Percentiles rank a stretch among this genome's conserved stretches.
Evolutionary conservation across 2,329 filamentous ascomycete species (phyloP).

Genomic region (Meredithiella fracta): DNA sequence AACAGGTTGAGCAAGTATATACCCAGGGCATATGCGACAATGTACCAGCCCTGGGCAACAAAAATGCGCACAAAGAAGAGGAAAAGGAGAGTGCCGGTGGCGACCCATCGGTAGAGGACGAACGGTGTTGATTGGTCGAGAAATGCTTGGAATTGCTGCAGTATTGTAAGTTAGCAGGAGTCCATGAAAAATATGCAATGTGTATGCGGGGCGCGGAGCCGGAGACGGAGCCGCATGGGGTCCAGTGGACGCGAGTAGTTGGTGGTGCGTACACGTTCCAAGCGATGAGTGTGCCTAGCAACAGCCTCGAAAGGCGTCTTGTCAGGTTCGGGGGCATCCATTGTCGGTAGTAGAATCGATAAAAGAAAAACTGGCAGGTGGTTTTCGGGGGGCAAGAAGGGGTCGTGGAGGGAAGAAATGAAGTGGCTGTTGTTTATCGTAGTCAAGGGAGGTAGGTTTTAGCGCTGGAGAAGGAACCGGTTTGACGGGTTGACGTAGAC

Average conservation of each 20-base stretch:
- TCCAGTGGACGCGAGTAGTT: not conserved
- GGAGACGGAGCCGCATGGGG: not conserved
- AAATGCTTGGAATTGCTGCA: slow-evolving; percentile 83
- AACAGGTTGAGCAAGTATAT: slow-evolving; percentile 99
- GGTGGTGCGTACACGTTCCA: slow-evolving; percentile 45
- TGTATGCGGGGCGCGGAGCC: not conserved
- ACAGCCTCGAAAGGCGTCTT: slow-evolving; percentile 85
- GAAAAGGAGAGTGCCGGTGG: slow-evolving; percentile 58
- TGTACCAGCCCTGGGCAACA: slow-evolving; percentile 94
- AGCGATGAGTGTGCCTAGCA: slow-evolving; percentile 63
- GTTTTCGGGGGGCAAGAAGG: not conserved
- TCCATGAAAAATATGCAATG: not conserved
- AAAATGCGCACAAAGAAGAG: slow-evolving; percentile 83
- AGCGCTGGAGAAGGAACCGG: not conserved
- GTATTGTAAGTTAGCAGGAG: not conserved
- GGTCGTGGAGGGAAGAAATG: not conserved
- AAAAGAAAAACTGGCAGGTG: no score
- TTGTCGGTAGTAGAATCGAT: slow-evolving; percentile 26
- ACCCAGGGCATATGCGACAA: slow-evolving; percentile 91
- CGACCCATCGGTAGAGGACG: slow-evolving; percentile 76
- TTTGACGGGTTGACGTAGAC: not conserved
- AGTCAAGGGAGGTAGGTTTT: not conserved
- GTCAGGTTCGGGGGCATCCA: slow-evolving; percentile 79
- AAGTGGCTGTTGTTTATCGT: not conserved
- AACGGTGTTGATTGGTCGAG: slow-evolving; percentile 88